Conservation (phyloP, 179 eudicot genomes). For the Heliamphora pulchella region DNA sequence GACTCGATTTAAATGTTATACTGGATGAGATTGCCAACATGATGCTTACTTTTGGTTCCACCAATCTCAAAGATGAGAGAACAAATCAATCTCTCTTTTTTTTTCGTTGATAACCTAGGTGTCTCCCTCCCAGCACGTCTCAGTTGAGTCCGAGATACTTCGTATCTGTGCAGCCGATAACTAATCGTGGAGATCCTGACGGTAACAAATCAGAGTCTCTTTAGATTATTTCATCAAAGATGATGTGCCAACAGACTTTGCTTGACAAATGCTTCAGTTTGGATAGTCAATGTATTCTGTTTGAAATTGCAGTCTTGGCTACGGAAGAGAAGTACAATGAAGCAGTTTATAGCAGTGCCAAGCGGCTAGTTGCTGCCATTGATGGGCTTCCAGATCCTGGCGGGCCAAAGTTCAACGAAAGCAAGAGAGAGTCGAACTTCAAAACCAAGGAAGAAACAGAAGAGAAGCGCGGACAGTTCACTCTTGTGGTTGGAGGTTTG, state of each 20-base stretch:
- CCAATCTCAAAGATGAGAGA: background rate
- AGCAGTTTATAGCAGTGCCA: conserved; percentile 75
- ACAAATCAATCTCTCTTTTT: background rate
- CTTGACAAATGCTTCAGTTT: background rate
- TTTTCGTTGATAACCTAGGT: too few species aligned
- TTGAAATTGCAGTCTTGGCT: conserved; percentile 58
- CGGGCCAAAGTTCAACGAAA: conserved; percentile 68
- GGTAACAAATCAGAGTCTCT: background rate
- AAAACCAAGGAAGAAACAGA: conserved; percentile 93
- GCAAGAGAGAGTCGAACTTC: conserved; percentile 92
- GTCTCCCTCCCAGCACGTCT: too few species aligned
- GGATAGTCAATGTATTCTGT: background rate
- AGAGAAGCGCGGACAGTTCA: conserved; percentile 93
- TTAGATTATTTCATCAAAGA: background rate
- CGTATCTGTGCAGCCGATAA: too few species aligned
- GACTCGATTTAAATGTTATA: background rate
- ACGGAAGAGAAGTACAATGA: conserved; percentile 98
- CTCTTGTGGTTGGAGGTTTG: conserved; percentile 91
- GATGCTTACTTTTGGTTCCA: background rate
- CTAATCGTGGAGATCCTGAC: too few species aligned
- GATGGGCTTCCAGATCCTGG: conserved; percentile 98
- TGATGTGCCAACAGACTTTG: background rate
- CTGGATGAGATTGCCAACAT: background rate
- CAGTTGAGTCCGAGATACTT: too few species aligned
- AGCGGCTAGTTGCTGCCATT: conserved; percentile 85